Evolutionary conservation across 1,139 yeast species (phyloP).

Genomic region (Geotrichum phurueaensis): DNA sequence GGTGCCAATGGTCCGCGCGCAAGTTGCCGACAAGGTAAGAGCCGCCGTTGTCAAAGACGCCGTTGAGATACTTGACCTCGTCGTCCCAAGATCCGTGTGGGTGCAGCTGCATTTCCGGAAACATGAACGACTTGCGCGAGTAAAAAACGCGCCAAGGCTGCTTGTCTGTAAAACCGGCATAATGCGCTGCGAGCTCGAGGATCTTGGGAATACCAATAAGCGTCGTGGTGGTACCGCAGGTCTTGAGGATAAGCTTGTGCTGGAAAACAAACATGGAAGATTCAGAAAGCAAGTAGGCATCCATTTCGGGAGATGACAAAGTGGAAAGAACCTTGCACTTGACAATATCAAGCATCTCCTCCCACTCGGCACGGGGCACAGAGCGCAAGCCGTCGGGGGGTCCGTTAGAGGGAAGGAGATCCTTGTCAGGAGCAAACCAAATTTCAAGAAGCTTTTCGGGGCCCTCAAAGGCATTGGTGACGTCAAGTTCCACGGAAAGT

Average conservation of each 20-base stretch:
- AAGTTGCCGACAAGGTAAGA: slow-evolving; percentile 79
- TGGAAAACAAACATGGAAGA: slow-evolving; percentile 85
- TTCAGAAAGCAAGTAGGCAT: slow-evolving; percentile 83
- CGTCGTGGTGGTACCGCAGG: slow-evolving; percentile 95
- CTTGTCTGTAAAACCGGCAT: slow-evolving; percentile 30
- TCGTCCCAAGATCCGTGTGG: slow-evolving; percentile 82
- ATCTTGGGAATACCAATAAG: slow-evolving; percentile 67
- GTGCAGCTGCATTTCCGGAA: slow-evolving; percentile 76
- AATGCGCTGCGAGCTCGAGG: slow-evolving; percentile 44
- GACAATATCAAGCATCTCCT: slow-evolving; percentile 67
- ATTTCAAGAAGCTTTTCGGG: slow-evolving; percentile 90
- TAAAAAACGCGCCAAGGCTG: slow-evolving; percentile 69
- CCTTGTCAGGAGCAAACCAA: slow-evolving; percentile 64
- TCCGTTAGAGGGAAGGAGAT: slow-evolving; percentile 33
- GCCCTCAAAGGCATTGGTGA: slow-evolving; percentile 91
- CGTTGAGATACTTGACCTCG: slow-evolving; percentile 67
- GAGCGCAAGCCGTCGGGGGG: slow-evolving; percentile 46
- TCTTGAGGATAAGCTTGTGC: slow-evolving; percentile 78
- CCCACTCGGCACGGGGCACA: slow-evolving; percentile 66
- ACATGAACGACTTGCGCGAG: slow-evolving; percentile 88
- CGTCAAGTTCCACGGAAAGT: slow-evolving; percentile 72
- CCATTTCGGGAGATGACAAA: slow-evolving; percentile 59
- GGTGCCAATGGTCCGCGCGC: slow-evolving; percentile 84
- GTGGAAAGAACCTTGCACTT: slow-evolving; percentile 84
- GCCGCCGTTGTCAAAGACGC: slow-evolving; percentile 53